These are phyloP conservation scores for Claviceps capensis DNA, from an alignment of 2,329 filamentous ascomycete species.

Conservation along the genomic window DNA sequence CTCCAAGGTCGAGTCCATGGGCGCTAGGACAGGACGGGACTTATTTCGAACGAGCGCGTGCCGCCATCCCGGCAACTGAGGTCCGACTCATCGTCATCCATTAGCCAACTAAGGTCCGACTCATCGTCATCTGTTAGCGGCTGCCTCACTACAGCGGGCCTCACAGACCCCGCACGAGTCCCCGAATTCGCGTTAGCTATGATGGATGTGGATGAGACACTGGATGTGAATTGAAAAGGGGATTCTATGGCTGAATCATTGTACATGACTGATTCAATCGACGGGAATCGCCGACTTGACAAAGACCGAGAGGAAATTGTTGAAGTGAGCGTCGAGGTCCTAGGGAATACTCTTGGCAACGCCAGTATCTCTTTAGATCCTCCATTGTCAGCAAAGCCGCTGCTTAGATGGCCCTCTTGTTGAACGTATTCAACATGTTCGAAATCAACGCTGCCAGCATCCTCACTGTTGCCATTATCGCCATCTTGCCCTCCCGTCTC, in stretches of 20 bases:
- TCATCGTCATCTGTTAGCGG: background rate
- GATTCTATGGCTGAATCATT: background rate
- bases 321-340: background rate
- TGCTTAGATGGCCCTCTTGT: background rate
- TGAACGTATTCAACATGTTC: background rate
- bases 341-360: background rate
- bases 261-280: background rate
- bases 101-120: background rate
- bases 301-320: background rate
- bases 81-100: background rate
- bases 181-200: too few relatives aligned
- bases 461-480: background rate
- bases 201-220: too few relatives aligned
- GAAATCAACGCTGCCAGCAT: background rate
- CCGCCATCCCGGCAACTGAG: background rate
- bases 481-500: background rate
- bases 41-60: background rate
- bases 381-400: background rate
- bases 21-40: background rate
- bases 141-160: background rate
- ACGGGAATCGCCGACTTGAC: background rate
- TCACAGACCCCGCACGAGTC: background rate
- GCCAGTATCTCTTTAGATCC: background rate
- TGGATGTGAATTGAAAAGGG: too few relatives aligned
- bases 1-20: conserved; percentile 2